phyloP scores from a whole-genome alignment of 208 protist genomes.

The Crithidia mellificae region DNA sequence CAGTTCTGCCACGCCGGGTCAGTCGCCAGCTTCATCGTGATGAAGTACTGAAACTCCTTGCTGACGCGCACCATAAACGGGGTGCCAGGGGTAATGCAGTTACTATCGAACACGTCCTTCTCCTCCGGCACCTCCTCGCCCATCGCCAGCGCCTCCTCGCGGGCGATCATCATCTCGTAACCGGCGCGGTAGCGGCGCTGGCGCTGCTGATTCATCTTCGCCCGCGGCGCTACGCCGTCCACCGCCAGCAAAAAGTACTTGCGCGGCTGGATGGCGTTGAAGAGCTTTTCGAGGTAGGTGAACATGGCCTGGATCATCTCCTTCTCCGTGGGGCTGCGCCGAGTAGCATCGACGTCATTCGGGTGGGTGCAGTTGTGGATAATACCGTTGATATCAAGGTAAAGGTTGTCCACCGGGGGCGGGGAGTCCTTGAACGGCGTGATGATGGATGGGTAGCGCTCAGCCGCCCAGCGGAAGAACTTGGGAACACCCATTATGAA shows the following conservation, averaged over 20 bases:
- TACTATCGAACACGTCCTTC: conserved; percentile 95
- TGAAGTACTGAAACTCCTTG: conserved; percentile 94
- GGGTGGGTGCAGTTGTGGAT: conserved; percentile 99
- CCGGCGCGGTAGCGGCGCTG: conserved; percentile 93
- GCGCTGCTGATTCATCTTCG: conserved; percentile 99
- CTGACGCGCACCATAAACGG: conserved; percentile 97
- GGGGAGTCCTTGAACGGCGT: conserved; percentile 87
- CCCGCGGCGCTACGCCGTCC: conserved; percentile 98
- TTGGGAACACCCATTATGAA: conserved; percentile 91
- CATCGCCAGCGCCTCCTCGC: conserved; percentile 59
- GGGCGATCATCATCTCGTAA: conserved; percentile 88
- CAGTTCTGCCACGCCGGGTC: conserved; percentile 93
- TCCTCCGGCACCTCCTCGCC: conserved; percentile 84
- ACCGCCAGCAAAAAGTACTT: conserved; percentile 98
- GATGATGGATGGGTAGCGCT: conserved; percentile 96
- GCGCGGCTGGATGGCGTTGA: conserved; percentile 94
- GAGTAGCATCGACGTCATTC: conserved; percentile 89
- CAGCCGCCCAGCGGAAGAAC: conserved; percentile 97
- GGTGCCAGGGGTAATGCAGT: conserved; percentile 98
- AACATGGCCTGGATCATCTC: conserved; percentile 97
- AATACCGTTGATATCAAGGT: conserved; percentile 99
- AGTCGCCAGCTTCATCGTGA: conserved; percentile 91
- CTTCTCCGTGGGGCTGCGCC: conserved; percentile 90
- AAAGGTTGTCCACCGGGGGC: conserved; percentile 98
- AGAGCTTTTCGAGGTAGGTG: conserved; percentile 96